phyloP scores from a whole-genome alignment of 257 asterid species.

The Paulownia fortunei region DNA sequence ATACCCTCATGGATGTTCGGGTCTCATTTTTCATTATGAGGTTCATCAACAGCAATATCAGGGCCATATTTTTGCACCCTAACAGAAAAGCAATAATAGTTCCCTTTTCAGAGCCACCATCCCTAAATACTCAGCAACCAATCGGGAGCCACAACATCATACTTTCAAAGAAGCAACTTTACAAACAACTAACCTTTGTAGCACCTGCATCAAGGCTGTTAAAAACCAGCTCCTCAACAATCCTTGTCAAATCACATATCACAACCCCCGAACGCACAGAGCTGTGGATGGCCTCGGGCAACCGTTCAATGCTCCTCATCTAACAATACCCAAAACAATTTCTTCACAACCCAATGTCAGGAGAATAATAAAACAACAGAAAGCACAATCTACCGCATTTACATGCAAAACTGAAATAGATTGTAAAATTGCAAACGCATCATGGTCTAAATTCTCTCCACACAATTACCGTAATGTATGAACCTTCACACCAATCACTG shows the following conservation, averaged over 20 bases:
- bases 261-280: constrained; percentile 78
- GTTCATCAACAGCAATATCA: constrained; percentile 11
- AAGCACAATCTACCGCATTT: neutral
- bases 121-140: constrained; percentile 15
- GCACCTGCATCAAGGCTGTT: constrained; percentile 94
- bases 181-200: constrained; percentile 56
- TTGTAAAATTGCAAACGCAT: neutral
- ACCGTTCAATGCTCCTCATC: constrained; percentile 70
- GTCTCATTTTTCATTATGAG: too few species aligned
- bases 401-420: constrained; percentile 3
- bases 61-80: neutral
- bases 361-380: constrained; percentile 13
- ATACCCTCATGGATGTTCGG: too few species aligned
- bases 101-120: neutral
- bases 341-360: neutral
- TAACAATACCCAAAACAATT: constrained; percentile 18
- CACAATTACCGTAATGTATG: neutral
- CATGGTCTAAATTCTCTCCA: neutral
- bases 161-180: neutral
- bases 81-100: neutral
- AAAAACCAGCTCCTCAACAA: constrained; percentile 85
- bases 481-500: neutral
- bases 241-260: constrained; percentile 74
- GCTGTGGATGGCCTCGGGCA: constrained; percentile 75
- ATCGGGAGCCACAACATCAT: neutral